Base-by-base conservation (phyloP, 495 filamentous ascomycete species). In the Neurospora discreta region DNA sequence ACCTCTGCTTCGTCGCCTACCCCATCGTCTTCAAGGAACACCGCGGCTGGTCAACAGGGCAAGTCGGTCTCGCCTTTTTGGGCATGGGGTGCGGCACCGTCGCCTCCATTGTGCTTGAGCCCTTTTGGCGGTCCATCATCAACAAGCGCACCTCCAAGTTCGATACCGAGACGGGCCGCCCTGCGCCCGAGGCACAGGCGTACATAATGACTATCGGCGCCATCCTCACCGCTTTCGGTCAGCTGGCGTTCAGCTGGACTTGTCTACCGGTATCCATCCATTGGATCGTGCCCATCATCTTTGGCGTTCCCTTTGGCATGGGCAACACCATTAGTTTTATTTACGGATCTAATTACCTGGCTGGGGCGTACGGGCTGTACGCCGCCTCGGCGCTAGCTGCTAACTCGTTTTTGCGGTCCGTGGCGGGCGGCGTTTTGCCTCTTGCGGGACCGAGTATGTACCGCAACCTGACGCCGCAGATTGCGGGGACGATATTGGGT, bases 241-340 rank as follows among this genome's bases (percentile, higher is more conserved):
- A 94, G 78, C 83, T 97, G 6, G 87, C 87, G 80, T 97, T 97
- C 76, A 87, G 89, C 36, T 94, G 92, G 92, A 97, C 93, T 0
- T 92, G 90, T 69, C 85, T 88, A 0, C 91, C 92, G 0, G 83
- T 83, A 0, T 85, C 87, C 4, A 92, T 94, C 40, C 93, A 90
- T 78, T 93, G 91, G 89, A 86, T 90, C 46, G 82, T 88, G 68
- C 91, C 92, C 20, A 89, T 95, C 74, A 79, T 91, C 5, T 90
- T 91, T 5, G 92, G 93, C 26, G 84, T 96, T 8, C 90, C 91
- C 7, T 97, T 95, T 76, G 92, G 92, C 16, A 82, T 88, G 4
- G 93, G 93, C 0, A 95, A 95, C 74, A 88, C 88, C 13, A 41
- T 18, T 7, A 16, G 13, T 2, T 97, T 96, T 79, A 93, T 95